Conservation (phyloP, 202 grass and related monocot species). For the Bolboschoenoplectus hybrid region DNA sequence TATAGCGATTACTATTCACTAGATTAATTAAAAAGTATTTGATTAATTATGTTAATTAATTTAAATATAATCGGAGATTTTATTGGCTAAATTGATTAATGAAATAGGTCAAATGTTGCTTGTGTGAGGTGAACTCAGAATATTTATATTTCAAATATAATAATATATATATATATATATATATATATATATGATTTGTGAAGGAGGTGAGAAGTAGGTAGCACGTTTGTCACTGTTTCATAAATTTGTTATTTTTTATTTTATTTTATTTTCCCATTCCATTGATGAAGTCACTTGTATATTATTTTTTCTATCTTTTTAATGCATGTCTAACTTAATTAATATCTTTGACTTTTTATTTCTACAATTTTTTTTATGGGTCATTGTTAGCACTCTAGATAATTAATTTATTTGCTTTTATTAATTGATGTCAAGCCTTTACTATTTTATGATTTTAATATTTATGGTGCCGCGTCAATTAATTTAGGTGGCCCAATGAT, state of each 20-base stretch:
- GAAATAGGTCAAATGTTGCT: slow-evolving; percentile 9
- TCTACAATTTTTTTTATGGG: background rate
- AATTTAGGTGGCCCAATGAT: background rate
- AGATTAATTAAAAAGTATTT: slow-evolving; percentile 4
- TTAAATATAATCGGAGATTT: background rate
- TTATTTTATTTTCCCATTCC: background rate
- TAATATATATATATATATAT: background rate
- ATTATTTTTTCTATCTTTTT: background rate
- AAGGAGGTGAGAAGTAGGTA: background rate
- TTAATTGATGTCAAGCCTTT: background rate
- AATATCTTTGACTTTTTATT: slow-evolving; percentile 5
- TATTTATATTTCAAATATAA: background rate
- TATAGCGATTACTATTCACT: slow-evolving; percentile 13
- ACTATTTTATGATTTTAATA: slow-evolving; percentile 10
- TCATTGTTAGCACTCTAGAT: background rate
- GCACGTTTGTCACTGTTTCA: slow-evolving; percentile 11
- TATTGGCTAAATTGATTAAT: slow-evolving; percentile 3
- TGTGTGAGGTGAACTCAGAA: background rate
- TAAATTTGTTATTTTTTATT: background rate
- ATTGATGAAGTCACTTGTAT: slow-evolving; percentile 15
- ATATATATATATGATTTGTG: background rate
- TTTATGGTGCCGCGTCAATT: background rate
- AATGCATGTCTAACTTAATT: background rate
- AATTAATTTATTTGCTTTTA: background rate
- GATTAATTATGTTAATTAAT: background rate